phyloP scores from a whole-genome alignment of 257 asterid genomes.

The Ligustrum vulgare region DNA sequence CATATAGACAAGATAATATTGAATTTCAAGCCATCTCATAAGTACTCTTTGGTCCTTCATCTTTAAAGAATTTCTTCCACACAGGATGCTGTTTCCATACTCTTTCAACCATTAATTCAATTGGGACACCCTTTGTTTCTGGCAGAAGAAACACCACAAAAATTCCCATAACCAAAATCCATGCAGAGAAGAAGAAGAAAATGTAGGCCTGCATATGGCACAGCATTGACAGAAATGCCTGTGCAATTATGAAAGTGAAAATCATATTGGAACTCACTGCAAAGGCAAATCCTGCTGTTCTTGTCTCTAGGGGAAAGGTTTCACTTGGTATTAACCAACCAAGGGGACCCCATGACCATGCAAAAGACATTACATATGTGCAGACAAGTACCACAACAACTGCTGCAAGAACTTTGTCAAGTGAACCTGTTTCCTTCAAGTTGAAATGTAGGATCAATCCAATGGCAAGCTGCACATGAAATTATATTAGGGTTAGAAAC shows the following conservation, averaged over 20 bases:
- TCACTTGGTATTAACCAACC: conserved; percentile 53
- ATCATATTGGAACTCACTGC: conserved; percentile 67
- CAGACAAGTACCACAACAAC: conserved; percentile 34
- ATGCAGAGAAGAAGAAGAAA: conserved; percentile 52
- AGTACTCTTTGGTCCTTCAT: neutral
- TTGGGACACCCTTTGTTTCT: conserved; percentile 50
- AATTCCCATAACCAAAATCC: conserved; percentile 45
- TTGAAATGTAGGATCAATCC: conserved; percentile 22
- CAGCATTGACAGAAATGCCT: conserved; percentile 46
- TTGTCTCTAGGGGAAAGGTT: conserved; percentile 40
- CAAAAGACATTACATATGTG: conserved; percentile 41
- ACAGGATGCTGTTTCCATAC: conserved; percentile 48
- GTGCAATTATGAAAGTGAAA: conserved; percentile 48
- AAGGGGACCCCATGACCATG: conserved; percentile 52
- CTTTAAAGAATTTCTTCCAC: conserved; percentile 39
- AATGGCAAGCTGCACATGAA: conserved; percentile 25
- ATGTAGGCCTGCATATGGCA: conserved; percentile 43
- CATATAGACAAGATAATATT: neutral
- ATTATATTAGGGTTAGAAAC: too few relatives aligned
- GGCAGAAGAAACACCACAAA: conserved; percentile 44
- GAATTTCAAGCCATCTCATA: neutral
- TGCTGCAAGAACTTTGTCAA: conserved; percentile 2
- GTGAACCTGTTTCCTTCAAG: conserved; percentile 22
- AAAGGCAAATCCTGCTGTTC: conserved; percentile 54
- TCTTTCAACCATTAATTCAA: conserved; percentile 35